These are phyloP conservation scores for Penicillium sp. DNA, from an alignment of 2,329 filamentous ascomycete species.

Conservation along the genomic window DNA sequence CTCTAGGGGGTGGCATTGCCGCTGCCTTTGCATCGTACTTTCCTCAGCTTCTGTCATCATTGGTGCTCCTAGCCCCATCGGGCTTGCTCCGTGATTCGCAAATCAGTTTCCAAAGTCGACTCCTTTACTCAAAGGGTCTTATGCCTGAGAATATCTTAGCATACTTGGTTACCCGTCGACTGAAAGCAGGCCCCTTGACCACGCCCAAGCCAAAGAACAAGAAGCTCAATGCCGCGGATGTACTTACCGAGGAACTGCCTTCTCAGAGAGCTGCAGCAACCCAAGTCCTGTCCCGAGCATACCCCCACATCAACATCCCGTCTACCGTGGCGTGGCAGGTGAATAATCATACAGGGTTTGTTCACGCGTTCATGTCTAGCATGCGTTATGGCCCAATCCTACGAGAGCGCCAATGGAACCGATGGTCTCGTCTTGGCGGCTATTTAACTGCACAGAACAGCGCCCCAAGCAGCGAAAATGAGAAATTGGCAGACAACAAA, in stretches of 20 bases:
- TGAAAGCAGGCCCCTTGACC: constrained; percentile 45
- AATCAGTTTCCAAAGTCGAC: constrained; percentile 58
- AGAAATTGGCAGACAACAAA: constrained; percentile 44
- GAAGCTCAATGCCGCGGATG: constrained; percentile 41
- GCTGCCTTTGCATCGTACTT: constrained; percentile 69
- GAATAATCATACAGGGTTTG: constrained; percentile 62
- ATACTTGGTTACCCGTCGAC: constrained; percentile 51
- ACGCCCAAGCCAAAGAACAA: constrained; percentile 29
- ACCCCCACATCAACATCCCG: constrained; percentile 57
- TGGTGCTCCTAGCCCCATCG: constrained; percentile 75
- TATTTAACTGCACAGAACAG: constrained; percentile 47
- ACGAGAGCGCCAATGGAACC: constrained; percentile 52
- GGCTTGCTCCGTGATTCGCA: constrained; percentile 69
- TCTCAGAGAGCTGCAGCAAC: constrained; percentile 34
- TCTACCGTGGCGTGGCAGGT: constrained; percentile 69
- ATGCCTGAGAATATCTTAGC: constrained; percentile 58
- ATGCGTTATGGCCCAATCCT: constrained; percentile 69
- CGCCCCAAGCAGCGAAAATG: constrained; percentile 22
- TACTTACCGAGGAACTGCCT: constrained; percentile 42
- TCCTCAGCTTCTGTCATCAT: constrained; percentile 62
- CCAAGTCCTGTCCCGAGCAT: constrained; percentile 52
- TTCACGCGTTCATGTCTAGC: constrained; percentile 67
- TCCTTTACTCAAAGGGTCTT: constrained; percentile 61
- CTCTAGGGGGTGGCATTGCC: constrained; percentile 71
- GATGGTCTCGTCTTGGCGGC: constrained; percentile 59